Base-by-base conservation (phyloP, 495 filamentous ascomycete genomes). In the Penicillium angulare region DNA sequence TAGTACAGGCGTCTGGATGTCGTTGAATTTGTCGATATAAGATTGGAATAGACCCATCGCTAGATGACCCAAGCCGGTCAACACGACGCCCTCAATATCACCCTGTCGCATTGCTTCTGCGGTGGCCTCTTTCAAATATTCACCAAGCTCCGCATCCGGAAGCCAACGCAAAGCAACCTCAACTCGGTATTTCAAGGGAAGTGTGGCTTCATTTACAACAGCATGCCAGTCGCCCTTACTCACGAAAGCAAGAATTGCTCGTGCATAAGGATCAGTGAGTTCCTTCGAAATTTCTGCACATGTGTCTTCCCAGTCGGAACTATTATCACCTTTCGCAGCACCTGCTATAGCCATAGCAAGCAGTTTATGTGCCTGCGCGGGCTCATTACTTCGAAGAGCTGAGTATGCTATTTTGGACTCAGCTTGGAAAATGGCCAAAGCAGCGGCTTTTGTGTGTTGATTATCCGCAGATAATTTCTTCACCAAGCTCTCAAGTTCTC, bases 241-340 rank as follows among this genome's bases (percentile, higher is more conserved):
- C 43, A 97, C 90, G 44, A 90, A 84, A n/a, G 89, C 85, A n/a
- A 96, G 87, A 46, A 98, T 86, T 0, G 92, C 91, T 43, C 91
- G 84, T 8, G 93, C 80, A 60, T 96, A 97, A 0, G 91, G 89
- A 56, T 98, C 93, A 0, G 79, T 77, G 10, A 86, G 75, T 49
- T 86, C 80, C 34, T 80, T 79, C 21, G 79, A 79, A 62, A 89
- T 85, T 53, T 83, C 83, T 0, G 74, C 67, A 43, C 80, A 74
- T 6, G 76, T 76, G 22, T 79, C 68, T 73, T 77, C 71, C 78
- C 79, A 81, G 31, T 79, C 75, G 13, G 75, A 63, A 38, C 80
- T 78, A 18, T 74, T 75, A 13, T 78, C 76, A 5, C 74, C 77
- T 44, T 84, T 80, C 3, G 72, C 68, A 48, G 73, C 72, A 22